Evolutionary conservation across 176 grass and related monocot species (phyloP).

Genomic region (Oryza meyeriana): DNA sequence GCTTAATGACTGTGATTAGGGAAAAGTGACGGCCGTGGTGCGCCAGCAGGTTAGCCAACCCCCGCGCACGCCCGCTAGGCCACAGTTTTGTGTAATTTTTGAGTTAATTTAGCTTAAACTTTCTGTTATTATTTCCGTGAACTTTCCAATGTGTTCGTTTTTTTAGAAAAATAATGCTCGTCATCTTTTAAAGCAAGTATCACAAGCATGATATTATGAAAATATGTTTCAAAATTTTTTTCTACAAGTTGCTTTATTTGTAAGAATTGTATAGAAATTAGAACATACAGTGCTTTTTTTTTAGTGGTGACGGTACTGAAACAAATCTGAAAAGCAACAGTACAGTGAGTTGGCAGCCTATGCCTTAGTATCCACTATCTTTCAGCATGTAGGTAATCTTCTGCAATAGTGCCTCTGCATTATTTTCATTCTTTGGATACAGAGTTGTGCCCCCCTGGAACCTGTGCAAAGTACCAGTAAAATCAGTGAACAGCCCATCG

Average conservation of each 20-base stretch:
- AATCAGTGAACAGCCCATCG: constrained; percentile 74
- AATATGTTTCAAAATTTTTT: neutral
- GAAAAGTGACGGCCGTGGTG: no score
- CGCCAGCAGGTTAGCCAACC: no score
- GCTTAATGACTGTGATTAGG: no score
- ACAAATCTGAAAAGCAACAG: neutral
- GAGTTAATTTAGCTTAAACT: no score
- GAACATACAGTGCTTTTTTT: neutral
- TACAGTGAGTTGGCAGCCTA: neutral
- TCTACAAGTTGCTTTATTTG: neutral
- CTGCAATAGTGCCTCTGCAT: constrained; percentile 34
- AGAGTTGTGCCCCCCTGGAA: constrained; percentile 60
- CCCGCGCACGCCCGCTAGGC: no score
- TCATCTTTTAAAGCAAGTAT: no score
- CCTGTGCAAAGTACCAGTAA: constrained; percentile 59
- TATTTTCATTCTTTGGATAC: constrained; percentile 41
- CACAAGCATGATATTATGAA: neutral
- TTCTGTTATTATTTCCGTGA: no score
- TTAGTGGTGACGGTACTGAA: neutral
- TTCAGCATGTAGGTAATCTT: constrained; percentile 52
- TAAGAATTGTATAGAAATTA: neutral
- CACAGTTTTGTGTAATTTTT: no score
- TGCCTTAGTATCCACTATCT: constrained; percentile 34
- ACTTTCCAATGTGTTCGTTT: no score
- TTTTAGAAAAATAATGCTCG: no score